These are phyloP conservation scores for Alternaria brassicae DNA, from an alignment of 2,329 filamentous ascomycete genomes.

Conservation along the genomic window DNA sequence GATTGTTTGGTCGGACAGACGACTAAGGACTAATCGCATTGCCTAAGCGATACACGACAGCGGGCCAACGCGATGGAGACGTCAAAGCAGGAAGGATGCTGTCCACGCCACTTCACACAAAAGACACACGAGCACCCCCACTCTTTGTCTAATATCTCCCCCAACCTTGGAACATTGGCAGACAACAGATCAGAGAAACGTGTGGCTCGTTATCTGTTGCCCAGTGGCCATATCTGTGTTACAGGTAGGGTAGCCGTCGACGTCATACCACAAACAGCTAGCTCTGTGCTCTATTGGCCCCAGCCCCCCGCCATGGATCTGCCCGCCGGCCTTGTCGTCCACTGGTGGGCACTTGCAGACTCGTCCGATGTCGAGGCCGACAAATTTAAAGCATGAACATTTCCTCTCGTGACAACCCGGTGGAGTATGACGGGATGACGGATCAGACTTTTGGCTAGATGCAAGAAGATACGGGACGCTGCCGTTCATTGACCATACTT, in stretches of 20 bases:
- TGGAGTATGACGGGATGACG: conserved; percentile 26
- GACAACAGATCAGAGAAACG: conserved; percentile 19
- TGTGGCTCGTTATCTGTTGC: conserved; percentile 32
- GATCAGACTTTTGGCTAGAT: conserved; percentile 22
- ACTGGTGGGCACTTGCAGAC: conserved; percentile 14
- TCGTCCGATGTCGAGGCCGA: conserved; percentile 20
- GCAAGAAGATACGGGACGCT: conserved; percentile 17
- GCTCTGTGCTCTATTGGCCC: conserved; percentile 24
- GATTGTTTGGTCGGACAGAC: conserved; percentile 7
- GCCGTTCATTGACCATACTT: background rate
- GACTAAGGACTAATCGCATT: conserved; percentile 11
- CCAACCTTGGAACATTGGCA: conserved; percentile 34
- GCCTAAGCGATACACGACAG: conserved; percentile 9
- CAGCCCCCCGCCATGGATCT: conserved; percentile 34
- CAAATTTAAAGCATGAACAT: conserved; percentile 29
- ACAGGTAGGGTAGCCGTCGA: conserved; percentile 21
- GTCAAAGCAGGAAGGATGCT: background rate
- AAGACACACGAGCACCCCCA: conserved; percentile 15
- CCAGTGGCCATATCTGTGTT: conserved; percentile 18
- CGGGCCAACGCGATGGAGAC: conserved; percentile 1
- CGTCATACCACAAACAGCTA: conserved; percentile 34
- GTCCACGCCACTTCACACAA: background rate
- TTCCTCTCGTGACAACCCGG: conserved; percentile 19
- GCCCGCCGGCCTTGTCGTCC: conserved; percentile 7
- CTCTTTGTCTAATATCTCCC: conserved; percentile 16